Base-by-base conservation (phyloP, 2,329 filamentous ascomycete species). In the Hymenoscyphus linearis region DNA sequence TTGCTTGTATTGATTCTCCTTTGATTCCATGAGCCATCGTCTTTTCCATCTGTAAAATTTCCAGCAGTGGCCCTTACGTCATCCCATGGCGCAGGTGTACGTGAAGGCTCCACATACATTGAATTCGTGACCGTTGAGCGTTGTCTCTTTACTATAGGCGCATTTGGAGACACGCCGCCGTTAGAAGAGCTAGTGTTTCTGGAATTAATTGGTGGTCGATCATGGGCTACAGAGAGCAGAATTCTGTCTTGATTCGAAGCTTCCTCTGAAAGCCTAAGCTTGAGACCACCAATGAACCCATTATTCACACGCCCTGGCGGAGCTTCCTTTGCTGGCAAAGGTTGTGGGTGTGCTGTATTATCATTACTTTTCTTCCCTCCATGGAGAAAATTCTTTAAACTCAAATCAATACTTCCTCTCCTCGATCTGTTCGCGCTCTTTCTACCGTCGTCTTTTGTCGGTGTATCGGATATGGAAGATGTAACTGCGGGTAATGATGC, bases 261-360 rank as follows among this genome's bases (percentile, higher is more conserved):
- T 47, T 70, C 67, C 53, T 68, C 64, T 6, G 65, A 67, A 31
- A 68, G 63, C 52, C 67, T 65, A 2, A 73, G 65, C 57, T 71
- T 73, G 10, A 73, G 47, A 27, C 71, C 71, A 18, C 71, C 71
- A 50, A 72, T 70, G 44, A 73, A 73, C 6, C 65, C 67, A 53
- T 57, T 57, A n/a, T 55, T 47, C 7, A 58, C 61, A 53, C 35
- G 58, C 25, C 63, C 47, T 18, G 65, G 40, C 14, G 60, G 53
- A 18, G 25, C 34, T 40, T 65, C 63, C 56, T 64, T 52, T 7
- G 58, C 37, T 1, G 65, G 55, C 5, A 61, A 60, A 2, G 22
- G 47, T 12, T 58, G 47, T 3, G 56, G 25, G 35, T 62, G 26
- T 4, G 59, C 44, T 7, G 59, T 31, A 25, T 59, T 54, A 16